Base-by-base conservation (phyloP, 1,284 basidiomycete genomes). In the Singerocomus inundabilis region DNA sequence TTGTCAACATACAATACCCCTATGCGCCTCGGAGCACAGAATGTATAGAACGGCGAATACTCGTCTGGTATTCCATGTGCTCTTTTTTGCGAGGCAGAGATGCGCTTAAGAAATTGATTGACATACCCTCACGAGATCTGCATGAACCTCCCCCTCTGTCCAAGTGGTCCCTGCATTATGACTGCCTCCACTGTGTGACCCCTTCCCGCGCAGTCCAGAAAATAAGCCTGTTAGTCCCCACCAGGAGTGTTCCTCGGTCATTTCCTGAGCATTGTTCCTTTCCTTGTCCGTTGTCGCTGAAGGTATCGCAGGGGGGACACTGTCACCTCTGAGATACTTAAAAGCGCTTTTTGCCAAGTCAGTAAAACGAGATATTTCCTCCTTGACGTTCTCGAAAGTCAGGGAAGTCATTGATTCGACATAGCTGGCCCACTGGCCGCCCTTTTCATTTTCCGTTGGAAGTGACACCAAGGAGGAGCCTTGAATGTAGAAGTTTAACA, bases 131-230 rank as follows among this genome's bases (percentile, higher is more conserved):
- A 89, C 72, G 37, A 90, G 73, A 67, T 88, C 83, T 11, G 82
- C 88, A 64, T 91, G 88, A 8, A 87, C 85, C 58, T 91, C 88
- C 11, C 88, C 88, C 56, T 89, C 87, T 16, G 75, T 81, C 66
- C 76, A 88, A n/a, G 68, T 57, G 43, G 71, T 70, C n/a, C 75
- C 75, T 30, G 61, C 47, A 21, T 70, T 69, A 36, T 52, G 35
- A 50, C 57, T 40, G 35, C 62, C 55, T 37, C 73, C 73, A 6
- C 62, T 49, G 15, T 66, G 57, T 47, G 68, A 62, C 48, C 66
- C 68, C 12, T 72, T 61, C 21, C 79, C 73, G 57, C 76, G 80
- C 51, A 91, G 63, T 0, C 84, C 80, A 25, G 82, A 79, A 66
- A 91, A 91, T 54, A 91, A 69, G 6, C 85, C 82, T 13, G 81